Evolutionary conservation across 805 yeast species (phyloP).

Genomic region (Grigorovia transvaalensis): DNA sequence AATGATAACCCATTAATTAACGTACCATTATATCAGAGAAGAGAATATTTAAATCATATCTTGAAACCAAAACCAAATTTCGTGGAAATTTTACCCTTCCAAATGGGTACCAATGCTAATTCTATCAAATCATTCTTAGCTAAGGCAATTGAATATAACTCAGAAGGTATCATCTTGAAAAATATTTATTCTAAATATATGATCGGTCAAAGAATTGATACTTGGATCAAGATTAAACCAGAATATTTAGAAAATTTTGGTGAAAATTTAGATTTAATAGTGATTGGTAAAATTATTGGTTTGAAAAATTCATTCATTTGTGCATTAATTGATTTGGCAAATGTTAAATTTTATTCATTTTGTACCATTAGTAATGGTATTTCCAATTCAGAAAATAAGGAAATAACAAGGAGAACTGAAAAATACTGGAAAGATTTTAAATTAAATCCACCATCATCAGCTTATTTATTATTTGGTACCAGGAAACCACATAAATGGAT

Average conservation of each 20-base stretch:
- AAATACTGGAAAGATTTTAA: slow-evolving; percentile 50
- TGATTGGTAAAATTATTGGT: slow-evolving; percentile 71
- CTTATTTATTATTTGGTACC: slow-evolving; percentile 44
- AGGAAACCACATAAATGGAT: slow-evolving; percentile 68
- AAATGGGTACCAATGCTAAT: slow-evolving; percentile 33
- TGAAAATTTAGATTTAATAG: slow-evolving; percentile 68
- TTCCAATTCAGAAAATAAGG: slow-evolving; percentile 47
- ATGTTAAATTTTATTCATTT: slow-evolving; percentile 45
- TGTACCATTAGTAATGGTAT: slow-evolving; percentile 83
- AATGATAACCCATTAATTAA: slow-evolving; percentile 57
- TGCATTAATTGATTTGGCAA: slow-evolving; percentile 39
- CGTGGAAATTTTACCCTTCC: slow-evolving; percentile 39
- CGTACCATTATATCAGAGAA: slow-evolving; percentile 46
- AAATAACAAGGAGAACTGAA: slow-evolving; percentile 44
- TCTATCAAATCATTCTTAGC: slow-evolving; percentile 50
- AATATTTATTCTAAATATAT: slow-evolving; percentile 46
- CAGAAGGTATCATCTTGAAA: slow-evolving; percentile 81
- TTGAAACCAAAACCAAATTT: slow-evolving; percentile 35
- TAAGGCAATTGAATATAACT: slow-evolving; percentile 46
- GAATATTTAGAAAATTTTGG: slow-evolving; percentile 82
- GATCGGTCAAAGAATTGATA: slow-evolving; percentile 47
- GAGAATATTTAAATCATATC: slow-evolving; percentile 37
- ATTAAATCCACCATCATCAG: slow-evolving; percentile 25
- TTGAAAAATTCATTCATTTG: slow-evolving; percentile 59
- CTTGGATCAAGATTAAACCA: slow-evolving; percentile 89